A percentile compares a stretch with the other conserved stretches of the same genome.
Conservation (phyloP, 768 basidiomycete genomes). For the Tricholoma furcatifolium region DNA sequence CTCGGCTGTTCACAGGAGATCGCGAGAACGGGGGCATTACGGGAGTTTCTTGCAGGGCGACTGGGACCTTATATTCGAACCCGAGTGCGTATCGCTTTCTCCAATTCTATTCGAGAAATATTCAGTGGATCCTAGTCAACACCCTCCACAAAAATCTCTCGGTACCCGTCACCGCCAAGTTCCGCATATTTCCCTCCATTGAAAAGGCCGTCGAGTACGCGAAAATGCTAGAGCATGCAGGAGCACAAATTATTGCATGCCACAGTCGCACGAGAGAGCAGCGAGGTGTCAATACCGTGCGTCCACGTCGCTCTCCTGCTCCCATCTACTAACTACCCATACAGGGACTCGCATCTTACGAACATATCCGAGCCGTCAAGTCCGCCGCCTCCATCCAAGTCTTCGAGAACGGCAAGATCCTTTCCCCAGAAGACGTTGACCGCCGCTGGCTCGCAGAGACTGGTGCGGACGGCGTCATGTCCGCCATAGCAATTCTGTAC, state of each 20-base stretch:
- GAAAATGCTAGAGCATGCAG: slow-evolving; percentile 91
- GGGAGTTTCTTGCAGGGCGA: background rate
- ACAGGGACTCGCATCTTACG: slow-evolving; percentile 87
- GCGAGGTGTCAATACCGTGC: slow-evolving; percentile 81
- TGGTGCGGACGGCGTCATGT: slow-evolving; percentile 91
- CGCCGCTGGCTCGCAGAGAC: slow-evolving; percentile 80
- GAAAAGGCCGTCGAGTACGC: slow-evolving; percentile 94
- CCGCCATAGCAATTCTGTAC: slow-evolving; percentile 91
- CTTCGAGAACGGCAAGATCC: slow-evolving; percentile 94
- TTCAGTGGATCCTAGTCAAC: slow-evolving; percentile 54
- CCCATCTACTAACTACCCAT: slow-evolving; percentile 49
- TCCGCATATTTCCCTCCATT: too few relatives aligned
- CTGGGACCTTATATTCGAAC: background rate
- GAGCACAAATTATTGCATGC: slow-evolving; percentile 92
- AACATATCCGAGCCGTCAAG: too few relatives aligned
- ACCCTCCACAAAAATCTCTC: slow-evolving; percentile 79
- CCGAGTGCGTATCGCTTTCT: slow-evolving; percentile 54
- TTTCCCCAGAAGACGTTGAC: slow-evolving; percentile 81
- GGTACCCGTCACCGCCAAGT: slow-evolving; percentile 96
- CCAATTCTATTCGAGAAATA: background rate
- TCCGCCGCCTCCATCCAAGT: too few relatives aligned
- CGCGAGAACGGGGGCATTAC: background rate
- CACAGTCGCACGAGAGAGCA: slow-evolving; percentile 92
- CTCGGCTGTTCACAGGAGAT: slow-evolving; percentile 91
- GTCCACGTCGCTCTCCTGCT: too few relatives aligned